A percentile compares a stretch with the other conserved stretches of the same genome.
phyloP scores from a whole-genome alignment of 495 filamentous ascomycete genomes.

The Pseudoneurospora amorphoporcata region DNA sequence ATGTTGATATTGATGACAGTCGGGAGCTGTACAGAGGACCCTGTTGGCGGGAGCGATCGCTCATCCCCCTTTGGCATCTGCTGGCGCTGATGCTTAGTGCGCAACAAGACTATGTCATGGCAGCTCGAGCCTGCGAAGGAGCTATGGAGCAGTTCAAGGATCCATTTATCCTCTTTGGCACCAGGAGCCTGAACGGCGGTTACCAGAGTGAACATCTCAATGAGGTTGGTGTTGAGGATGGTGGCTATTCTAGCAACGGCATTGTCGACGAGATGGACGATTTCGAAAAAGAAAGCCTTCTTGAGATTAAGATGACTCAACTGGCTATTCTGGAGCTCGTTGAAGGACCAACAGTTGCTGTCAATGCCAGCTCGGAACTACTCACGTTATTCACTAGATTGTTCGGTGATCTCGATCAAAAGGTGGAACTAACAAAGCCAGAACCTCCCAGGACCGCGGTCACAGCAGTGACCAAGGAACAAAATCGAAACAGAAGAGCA shows the following conservation, averaged over 20 bases:
- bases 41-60: conserved; percentile 42
- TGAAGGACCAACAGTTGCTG: conserved; percentile 71
- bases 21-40: conserved; percentile 28
- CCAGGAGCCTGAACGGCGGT: conserved; percentile 29
- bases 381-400: conserved; percentile 69
- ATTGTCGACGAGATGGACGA: conserved; percentile 63
- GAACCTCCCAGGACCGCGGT: conserved; percentile 59
- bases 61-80: conserved; percentile 74
- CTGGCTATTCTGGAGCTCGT: conserved; percentile 71
- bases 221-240: conserved; percentile 17
- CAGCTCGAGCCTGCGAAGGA: conserved; percentile 71
- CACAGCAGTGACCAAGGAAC: conserved; percentile 40
- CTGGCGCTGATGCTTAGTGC: conserved; percentile 78
- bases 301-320: conserved; percentile 92
- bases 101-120: conserved; percentile 71
- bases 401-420: conserved; percentile 49
- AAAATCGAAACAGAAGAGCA: conserved; percentile 50
- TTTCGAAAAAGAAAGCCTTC: conserved; percentile 67
- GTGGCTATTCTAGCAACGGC: conserved; percentile 22
- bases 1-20: conserved; percentile 23
- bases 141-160: conserved; percentile 79
- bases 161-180: conserved; percentile 46
- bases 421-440: conserved; percentile 19
- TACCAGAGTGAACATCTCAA: conserved; percentile 47
- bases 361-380: conserved; percentile 74